Conservation (phyloP, 1,139 yeast species). For the Arxiozyma heterogenica region DNA sequence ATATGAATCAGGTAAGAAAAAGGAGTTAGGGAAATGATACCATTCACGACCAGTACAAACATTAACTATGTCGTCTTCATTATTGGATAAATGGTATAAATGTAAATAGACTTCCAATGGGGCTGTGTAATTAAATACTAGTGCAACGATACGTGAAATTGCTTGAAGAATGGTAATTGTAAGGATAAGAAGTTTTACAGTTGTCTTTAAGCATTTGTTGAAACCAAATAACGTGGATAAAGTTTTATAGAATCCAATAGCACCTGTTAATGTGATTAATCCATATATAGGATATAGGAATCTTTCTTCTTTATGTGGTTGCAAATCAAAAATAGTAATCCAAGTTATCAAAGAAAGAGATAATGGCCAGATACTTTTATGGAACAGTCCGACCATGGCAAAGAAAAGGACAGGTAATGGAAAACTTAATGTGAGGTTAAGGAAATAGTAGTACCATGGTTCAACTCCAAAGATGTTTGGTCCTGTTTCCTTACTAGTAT, state of each 20-base stretch:
- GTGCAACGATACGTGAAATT: conserved; percentile 36
- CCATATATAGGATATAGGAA: conserved; percentile 82
- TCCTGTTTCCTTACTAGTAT: conserved; percentile 60
- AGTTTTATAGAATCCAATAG: conserved; percentile 39
- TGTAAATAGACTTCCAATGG: conserved; percentile 42
- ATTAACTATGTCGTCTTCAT: conserved; percentile 30
- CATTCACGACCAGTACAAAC: conserved; percentile 91
- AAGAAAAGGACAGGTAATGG: conserved; percentile 34
- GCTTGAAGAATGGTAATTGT: conserved; percentile 25
- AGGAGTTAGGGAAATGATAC: conserved; percentile 87
- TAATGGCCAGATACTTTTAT: conserved; percentile 27
- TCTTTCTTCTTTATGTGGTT: conserved; percentile 91
- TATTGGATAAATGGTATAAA: conserved; percentile 11
- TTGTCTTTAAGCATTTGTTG: conserved; percentile 1
- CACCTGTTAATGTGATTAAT: conserved; percentile 53
- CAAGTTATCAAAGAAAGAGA: conserved; percentile 49
- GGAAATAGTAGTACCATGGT: conserved; percentile 64
- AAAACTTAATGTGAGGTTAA: conserved; percentile 67
- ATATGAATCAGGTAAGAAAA: conserved; percentile 55
- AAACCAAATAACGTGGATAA: conserved; percentile 16
- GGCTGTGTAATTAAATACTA: conserved; percentile 51
- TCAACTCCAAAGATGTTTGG: conserved; percentile 90
- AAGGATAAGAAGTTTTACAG: conserved; percentile 8
- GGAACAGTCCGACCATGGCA: conserved; percentile 26
- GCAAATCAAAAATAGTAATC: conserved; percentile 56